Evolutionary conservation across 2,329 filamentous ascomycete genomes (phyloP).

Genomic region (Emydomyces testavorans): DNA sequence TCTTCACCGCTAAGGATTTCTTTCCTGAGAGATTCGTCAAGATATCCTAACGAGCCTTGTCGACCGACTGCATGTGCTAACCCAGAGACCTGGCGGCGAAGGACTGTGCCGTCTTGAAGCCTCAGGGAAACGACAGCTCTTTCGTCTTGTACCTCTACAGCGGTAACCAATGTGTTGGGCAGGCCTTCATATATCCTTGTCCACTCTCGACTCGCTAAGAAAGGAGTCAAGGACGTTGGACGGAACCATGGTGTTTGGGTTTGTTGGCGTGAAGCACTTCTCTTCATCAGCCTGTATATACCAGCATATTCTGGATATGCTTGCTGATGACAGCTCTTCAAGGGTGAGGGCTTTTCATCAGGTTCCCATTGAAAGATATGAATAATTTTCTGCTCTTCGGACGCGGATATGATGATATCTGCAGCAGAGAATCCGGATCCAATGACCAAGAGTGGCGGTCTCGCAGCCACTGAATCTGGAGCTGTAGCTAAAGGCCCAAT

Average conservation of each 20-base stretch:
- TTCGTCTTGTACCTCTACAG: constrained; percentile 25
- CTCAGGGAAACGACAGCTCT: constrained; percentile 36
- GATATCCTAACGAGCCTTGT: constrained; percentile 44
- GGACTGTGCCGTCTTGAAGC: constrained; percentile 31
- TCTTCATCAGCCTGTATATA: constrained; percentile 50
- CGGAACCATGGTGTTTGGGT: constrained; percentile 19
- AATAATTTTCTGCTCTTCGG: constrained; percentile 42
- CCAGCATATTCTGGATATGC: constrained; percentile 53
- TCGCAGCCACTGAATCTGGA: constrained; percentile 9
- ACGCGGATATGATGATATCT: constrained; percentile 47
- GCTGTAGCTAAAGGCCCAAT: constrained; percentile 21
- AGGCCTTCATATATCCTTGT: constrained; percentile 43
- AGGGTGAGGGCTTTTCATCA: constrained; percentile 43
- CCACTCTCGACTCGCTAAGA: constrained; percentile 42
- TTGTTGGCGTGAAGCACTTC: constrained; percentile 28
- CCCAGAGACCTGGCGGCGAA: constrained; percentile 39
- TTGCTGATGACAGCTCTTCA: constrained; percentile 48
- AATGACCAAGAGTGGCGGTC: constrained; percentile 42
- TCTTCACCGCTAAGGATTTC: constrained; percentile 35
- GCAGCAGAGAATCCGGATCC: constrained; percentile 53
- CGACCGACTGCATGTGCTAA: constrained; percentile 47
- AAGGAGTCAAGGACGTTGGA: constrained; percentile 33
- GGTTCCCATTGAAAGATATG: constrained; percentile 52
- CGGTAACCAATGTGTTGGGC: constrained; percentile 41
- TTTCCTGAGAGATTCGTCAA: constrained; percentile 36